These are phyloP conservation scores for Penicillium sp. DNA, from an alignment of 2,329 filamentous ascomycete species.

Conservation along the genomic window DNA sequence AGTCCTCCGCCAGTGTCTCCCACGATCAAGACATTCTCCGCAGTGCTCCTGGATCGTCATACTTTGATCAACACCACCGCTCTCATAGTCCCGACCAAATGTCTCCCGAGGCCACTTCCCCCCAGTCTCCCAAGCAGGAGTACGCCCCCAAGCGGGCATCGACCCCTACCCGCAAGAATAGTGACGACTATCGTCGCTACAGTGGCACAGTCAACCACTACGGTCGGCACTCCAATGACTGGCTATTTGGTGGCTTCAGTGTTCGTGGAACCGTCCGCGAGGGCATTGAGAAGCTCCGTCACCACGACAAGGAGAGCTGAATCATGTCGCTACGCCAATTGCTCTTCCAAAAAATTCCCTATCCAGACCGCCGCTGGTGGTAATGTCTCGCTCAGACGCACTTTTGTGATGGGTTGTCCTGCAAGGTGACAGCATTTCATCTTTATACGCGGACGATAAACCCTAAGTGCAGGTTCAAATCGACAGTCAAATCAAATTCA, in stretches of 20 bases:
- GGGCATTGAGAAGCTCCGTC: conserved; percentile 45
- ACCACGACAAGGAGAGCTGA: conserved; percentile 38
- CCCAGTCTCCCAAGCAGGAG: conserved; percentile 26
- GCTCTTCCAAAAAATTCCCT: neutral
- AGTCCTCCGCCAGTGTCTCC: conserved; percentile 20
- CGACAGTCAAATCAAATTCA: neutral
- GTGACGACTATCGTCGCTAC: conserved; percentile 46
- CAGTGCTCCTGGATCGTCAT: conserved; percentile 22
- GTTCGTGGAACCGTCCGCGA: conserved; percentile 54
- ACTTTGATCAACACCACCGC: conserved; percentile 24
- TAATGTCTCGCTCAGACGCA: neutral
- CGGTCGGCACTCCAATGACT: conserved; percentile 58
- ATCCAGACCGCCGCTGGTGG: neutral
- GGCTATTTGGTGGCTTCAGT: conserved; percentile 58
- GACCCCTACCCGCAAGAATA: conserved; percentile 36
- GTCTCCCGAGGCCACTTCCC: conserved; percentile 26
- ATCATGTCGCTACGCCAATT: neutral
- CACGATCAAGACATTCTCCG: conserved; percentile 25
- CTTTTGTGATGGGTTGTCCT: neutral
- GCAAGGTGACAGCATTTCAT: neutral
- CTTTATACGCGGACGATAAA: neutral
- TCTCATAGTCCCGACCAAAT: conserved; percentile 32
- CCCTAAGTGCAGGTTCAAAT: neutral
- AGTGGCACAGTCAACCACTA: conserved; percentile 52
- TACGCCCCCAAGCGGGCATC: conserved; percentile 26